Percentiles rank a stretch among this genome's conserved stretches.
These are phyloP conservation scores for Arxiozyma slooffiae DNA, from an alignment of 1,139 yeast genomes.

Conservation along the genomic window DNA sequence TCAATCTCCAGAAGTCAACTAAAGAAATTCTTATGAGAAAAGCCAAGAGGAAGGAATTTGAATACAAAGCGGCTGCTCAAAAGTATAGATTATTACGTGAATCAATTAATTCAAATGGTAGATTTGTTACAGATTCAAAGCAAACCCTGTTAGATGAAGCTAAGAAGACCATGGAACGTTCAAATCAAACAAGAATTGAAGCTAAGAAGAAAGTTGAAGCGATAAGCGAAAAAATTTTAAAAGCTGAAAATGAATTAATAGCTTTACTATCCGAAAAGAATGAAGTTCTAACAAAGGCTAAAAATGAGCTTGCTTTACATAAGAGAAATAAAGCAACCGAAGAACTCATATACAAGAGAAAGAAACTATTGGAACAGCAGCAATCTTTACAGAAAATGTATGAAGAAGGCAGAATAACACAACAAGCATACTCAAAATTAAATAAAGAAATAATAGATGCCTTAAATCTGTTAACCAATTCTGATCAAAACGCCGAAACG, in stretches of 20 bases:
- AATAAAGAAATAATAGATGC: slow-evolving; percentile 12
- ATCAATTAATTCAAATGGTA: slow-evolving; percentile 4
- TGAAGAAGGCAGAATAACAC: slow-evolving; percentile 12
- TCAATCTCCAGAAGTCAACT: slow-evolving; percentile 12
- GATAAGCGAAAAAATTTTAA: slow-evolving; percentile 10
- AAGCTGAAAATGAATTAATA: slow-evolving; percentile 8
- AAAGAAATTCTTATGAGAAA: slow-evolving; percentile 15
- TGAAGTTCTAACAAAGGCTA: slow-evolving; percentile 13
- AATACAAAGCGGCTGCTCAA: slow-evolving; percentile 3
- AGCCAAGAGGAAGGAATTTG: slow-evolving; percentile 15
- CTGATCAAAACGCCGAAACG: background rate
- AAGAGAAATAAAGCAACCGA: slow-evolving; percentile 7
- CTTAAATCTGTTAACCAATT: slow-evolving; percentile 11
- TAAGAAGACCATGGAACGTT: slow-evolving; percentile 5
- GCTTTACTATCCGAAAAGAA: slow-evolving; percentile 12
- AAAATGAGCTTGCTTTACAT: slow-evolving; percentile 10
- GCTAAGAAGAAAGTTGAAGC: slow-evolving; percentile 17
- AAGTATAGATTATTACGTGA: slow-evolving; percentile 8
- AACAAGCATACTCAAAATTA: slow-evolving; percentile 6
- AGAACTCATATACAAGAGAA: slow-evolving; percentile 12
- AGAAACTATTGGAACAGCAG: slow-evolving; percentile 13
- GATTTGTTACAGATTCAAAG: slow-evolving; percentile 11
- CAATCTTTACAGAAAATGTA: slow-evolving; percentile 12
- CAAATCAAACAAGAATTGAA: slow-evolving; percentile 10
- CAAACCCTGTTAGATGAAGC: slow-evolving; percentile 16